phyloP scores from a whole-genome alignment of 2,329 filamentous ascomycete species.

The Thielaviopsis cerberus region DNA sequence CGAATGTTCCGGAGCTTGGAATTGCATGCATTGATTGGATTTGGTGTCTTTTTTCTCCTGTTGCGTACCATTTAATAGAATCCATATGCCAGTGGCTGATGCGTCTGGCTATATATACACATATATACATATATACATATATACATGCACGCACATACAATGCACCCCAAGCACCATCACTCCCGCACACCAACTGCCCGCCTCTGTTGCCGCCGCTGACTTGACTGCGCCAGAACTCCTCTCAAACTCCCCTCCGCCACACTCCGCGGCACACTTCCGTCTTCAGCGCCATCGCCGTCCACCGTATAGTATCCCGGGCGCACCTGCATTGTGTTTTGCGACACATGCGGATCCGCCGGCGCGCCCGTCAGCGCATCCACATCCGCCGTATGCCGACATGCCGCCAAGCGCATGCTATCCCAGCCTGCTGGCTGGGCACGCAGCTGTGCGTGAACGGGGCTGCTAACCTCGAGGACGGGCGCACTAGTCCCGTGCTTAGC shows the following conservation, averaged over 20 bases:
- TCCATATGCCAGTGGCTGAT: too few relatives aligned
- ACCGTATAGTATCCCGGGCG: not conserved
- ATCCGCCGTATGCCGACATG: constrained; percentile 19
- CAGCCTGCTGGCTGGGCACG: not conserved
- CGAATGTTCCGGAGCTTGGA: too few relatives aligned
- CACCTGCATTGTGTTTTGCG: not conserved
- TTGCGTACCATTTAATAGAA: too few relatives aligned
- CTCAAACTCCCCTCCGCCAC: not conserved
- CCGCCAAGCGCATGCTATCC: not conserved
- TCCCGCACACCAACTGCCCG: not conserved
- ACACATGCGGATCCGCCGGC: not conserved
- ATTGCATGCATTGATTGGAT: too few relatives aligned
- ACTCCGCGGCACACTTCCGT: not conserved
- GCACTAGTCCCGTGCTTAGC: too few relatives aligned
- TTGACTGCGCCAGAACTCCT: not conserved
- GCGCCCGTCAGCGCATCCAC: not conserved
- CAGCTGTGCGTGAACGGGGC: not conserved
- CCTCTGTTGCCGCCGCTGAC: not conserved
- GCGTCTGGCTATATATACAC: not conserved
- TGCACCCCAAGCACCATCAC: too few relatives aligned
- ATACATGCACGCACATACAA: too few relatives aligned
- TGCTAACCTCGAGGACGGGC: constrained; percentile 16
- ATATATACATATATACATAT: too few relatives aligned
- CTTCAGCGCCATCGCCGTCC: not conserved
- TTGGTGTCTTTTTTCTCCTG: too few relatives aligned